phyloP scores from a whole-genome alignment of 805 yeast species.

The Torulaspora maleeae region DNA sequence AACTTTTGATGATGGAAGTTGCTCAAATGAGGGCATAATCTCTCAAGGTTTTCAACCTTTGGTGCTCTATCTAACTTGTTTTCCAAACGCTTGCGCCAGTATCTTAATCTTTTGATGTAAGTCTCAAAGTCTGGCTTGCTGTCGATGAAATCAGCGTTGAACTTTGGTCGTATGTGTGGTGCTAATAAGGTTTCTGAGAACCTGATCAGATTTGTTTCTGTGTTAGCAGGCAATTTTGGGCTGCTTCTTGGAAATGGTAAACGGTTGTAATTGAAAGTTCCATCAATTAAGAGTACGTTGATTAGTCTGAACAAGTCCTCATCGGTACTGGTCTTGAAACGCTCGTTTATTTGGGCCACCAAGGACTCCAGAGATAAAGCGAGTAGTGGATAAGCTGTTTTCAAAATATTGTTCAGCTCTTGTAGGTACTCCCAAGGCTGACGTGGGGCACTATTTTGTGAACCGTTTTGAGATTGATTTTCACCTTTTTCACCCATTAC shows the following conservation, averaged over 20 bases:
- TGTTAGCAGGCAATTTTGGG: constrained; percentile 82
- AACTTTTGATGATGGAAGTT: constrained; percentile 98
- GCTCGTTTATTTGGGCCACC: constrained; percentile 90
- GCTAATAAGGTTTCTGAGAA: constrained; percentile 94
- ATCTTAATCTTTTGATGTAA: constrained; percentile 74
- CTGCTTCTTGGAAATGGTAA: constrained; percentile 83
- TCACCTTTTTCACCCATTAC: constrained; percentile 37
- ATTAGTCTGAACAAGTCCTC: constrained; percentile 94
- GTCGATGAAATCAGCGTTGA: constrained; percentile 83
- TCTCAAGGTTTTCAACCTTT: constrained; percentile 74
- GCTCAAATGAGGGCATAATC: constrained; percentile 88
- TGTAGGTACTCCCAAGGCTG: constrained; percentile 93
- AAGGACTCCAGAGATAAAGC: constrained; percentile 90
- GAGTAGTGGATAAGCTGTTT: constrained; percentile 91
- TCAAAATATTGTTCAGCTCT: constrained; percentile 89
- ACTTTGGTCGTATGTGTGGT: constrained; percentile 79
- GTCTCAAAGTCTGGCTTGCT: constrained; percentile 85
- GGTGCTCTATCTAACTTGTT: constrained; percentile 85
- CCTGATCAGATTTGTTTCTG: constrained; percentile 80
- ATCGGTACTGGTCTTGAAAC: constrained; percentile 90
- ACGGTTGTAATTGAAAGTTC: constrained; percentile 83
- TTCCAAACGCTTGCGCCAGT: constrained; percentile 91
- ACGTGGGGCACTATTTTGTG: constrained; percentile 35
- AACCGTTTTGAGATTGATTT: constrained; percentile 8
- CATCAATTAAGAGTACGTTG: constrained; percentile 88